Percentiles rank a stretch among this genome's conserved stretches.
Evolutionary conservation across 805 yeast species (phyloP).

Genomic region (Wickerhamomyces bisporus): DNA sequence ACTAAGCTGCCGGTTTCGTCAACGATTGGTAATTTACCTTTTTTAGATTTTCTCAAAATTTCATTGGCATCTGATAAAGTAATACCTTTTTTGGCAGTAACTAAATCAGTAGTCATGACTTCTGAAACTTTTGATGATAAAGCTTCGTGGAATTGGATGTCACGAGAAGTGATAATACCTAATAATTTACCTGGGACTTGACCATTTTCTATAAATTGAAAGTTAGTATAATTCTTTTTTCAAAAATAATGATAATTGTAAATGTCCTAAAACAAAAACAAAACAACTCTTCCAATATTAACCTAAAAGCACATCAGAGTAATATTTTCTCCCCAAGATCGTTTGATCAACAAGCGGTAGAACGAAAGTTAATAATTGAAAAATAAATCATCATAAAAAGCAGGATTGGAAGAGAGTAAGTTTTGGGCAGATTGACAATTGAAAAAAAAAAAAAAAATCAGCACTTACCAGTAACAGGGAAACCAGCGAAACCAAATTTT

Average conservation of each 20-base stretch:
- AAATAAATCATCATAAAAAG: slow-evolving; percentile 47
- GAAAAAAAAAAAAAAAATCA: slow-evolving; percentile 6
- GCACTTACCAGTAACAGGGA: slow-evolving; percentile 98
- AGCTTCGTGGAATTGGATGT: slow-evolving; percentile 89
- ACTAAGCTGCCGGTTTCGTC: slow-evolving; percentile 72
- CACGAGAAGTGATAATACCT: slow-evolving; percentile 97
- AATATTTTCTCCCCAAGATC: slow-evolving; percentile 82
- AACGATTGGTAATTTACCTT: slow-evolving; percentile 95
- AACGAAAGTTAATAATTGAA: slow-evolving; percentile 88
- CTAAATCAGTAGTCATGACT: slow-evolving; percentile 85
- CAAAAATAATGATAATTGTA: no score
- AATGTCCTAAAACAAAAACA: no score
- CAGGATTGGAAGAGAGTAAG: no score
- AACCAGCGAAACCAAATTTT: slow-evolving; percentile 86
- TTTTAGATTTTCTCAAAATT: slow-evolving; percentile 85
- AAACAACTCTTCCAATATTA: not conserved
- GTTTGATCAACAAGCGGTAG: slow-evolving; percentile 97
- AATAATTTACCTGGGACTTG: slow-evolving; percentile 80
- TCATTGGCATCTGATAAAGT: slow-evolving; percentile 83
- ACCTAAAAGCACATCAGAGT: slow-evolving; percentile 30
- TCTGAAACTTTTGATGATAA: slow-evolving; percentile 56
- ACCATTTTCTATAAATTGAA: slow-evolving; percentile 62
- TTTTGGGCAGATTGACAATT: no score
- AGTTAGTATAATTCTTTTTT: slow-evolving; percentile 13
- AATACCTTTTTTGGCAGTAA: slow-evolving; percentile 81